A percentile compares a stretch with the other conserved stretches of the same genome.
Evolutionary conservation across 83 land plant species (phyloP).

Genomic region (Thuja plicata): DNA sequence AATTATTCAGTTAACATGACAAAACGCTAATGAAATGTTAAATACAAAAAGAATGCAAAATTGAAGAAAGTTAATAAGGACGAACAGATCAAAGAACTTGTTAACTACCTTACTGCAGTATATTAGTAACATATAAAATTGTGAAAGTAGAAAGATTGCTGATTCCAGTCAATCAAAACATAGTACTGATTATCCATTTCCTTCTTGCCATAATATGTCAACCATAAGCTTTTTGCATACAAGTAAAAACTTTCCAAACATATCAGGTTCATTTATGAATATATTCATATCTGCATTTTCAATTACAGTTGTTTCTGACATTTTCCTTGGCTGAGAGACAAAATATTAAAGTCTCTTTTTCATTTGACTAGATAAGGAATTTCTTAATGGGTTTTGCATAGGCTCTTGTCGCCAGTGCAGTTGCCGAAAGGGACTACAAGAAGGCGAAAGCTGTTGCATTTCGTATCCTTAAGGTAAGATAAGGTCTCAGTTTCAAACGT

Average conservation of each 20-base stretch:
- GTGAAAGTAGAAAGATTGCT: not conserved
- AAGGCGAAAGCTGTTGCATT: conserved; percentile 2
- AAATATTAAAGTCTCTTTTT: not conserved
- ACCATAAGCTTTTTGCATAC: conserved; percentile 3
- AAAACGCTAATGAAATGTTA: not conserved
- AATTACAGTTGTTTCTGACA: not conserved
- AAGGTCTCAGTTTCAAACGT: not conserved
- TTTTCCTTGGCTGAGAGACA: not conserved
- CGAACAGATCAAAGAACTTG: not conserved
- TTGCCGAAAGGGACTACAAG: conserved; percentile 8
- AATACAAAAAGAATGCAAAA: not conserved
- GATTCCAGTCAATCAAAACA: not conserved
- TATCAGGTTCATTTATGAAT: not conserved
- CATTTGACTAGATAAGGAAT: not conserved
- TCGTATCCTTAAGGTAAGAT: conserved; percentile 7
- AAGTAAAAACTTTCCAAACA: not conserved
- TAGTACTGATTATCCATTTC: not conserved
- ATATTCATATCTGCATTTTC: not conserved
- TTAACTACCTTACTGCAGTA: not conserved
- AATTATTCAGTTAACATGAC: not conserved
- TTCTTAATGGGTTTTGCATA: conserved; percentile 2
- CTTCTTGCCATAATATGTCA: not conserved
- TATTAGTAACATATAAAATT: not conserved
- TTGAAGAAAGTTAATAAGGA: not conserved
- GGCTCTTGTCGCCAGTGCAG: conserved; percentile 9